phyloP scores from a whole-genome alignment of 208 protist genomes.

The Strigomonas culicis region DNA sequence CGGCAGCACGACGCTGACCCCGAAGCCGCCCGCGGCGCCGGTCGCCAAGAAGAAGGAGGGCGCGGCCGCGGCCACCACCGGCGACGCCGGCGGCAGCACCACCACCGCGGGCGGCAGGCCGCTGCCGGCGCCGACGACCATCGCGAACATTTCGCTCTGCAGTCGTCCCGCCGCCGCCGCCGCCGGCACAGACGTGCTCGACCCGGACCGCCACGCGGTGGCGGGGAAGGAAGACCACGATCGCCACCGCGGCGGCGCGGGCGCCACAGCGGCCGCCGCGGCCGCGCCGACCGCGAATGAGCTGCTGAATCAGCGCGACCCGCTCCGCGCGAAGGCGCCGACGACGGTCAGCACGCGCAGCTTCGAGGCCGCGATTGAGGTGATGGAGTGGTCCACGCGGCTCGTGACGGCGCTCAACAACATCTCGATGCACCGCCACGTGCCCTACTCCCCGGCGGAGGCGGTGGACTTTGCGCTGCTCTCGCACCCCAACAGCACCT shows the following conservation, averaged over 20 bases:
- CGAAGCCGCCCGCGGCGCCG: not conserved
- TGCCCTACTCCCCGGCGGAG: conserved; percentile 74
- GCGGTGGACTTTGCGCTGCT: conserved; percentile 76
- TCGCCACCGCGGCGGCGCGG: not conserved
- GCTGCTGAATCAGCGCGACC: not conserved
- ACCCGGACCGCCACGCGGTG: conserved; percentile 11
- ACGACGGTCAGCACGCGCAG: conserved; percentile 50
- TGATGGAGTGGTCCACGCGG: conserved; percentile 64
- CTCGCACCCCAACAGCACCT: conserved; percentile 60
- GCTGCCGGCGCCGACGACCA: conserved; percentile 25
- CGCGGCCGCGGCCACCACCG: not conserved
- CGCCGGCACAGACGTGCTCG: conserved; percentile 53
- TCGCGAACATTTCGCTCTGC: conserved; percentile 71
- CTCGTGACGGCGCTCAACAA: conserved; percentile 38
- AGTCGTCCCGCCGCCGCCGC: conserved; percentile 54
- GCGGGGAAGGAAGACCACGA: conserved; percentile 1
- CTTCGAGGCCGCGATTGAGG: conserved; percentile 59
- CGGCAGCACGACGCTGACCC: not conserved
- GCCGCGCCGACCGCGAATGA: not conserved
- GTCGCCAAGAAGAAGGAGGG: not conserved
- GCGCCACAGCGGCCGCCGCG: not conserved
- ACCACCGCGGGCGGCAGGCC: conserved; percentile 18
- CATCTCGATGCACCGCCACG: conserved; percentile 23
- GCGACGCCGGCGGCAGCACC: conserved; percentile 11
- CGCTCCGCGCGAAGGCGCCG: conserved; percentile 5